Percentiles rank a stretch among this genome's conserved stretches.
Evolutionary conservation across 1,284 basidiomycete species (phyloP).

Genomic region (Ustilago cynodontis): DNA sequence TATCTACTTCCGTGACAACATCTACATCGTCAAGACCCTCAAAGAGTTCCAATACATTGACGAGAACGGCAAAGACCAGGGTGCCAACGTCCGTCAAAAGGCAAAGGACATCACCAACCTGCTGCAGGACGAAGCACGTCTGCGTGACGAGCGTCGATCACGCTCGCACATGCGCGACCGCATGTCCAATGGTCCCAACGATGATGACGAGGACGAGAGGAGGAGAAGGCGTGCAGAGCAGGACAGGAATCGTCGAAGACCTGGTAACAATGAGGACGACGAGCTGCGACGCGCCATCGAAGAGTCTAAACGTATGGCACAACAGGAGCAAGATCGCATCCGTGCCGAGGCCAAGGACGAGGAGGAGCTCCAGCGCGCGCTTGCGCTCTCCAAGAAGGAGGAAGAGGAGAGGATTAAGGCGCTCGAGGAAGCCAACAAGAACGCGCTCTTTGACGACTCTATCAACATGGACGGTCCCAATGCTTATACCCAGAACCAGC

Average conservation of each 20-base stretch:
- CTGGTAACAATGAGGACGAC: slow-evolving; percentile 71
- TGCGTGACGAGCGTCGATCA: slow-evolving; percentile 85
- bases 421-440: slow-evolving; percentile 81
- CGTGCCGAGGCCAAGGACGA: slow-evolving; percentile 73
- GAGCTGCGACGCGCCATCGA: slow-evolving; percentile 74
- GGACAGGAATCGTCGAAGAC: slow-evolving; percentile 39
- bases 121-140: slow-evolving; percentile 86
- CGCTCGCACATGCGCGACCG: slow-evolving; percentile 94
- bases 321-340: slow-evolving; percentile 64
- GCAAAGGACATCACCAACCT: slow-evolving; percentile 99
- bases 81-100: slow-evolving; percentile 96
- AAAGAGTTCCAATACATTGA: slow-evolving; percentile 99
- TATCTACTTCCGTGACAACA: slow-evolving; percentile 95
- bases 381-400: slow-evolving; percentile 88
- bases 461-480: slow-evolving; percentile 64
- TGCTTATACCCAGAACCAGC: slow-evolving; percentile 62
- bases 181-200: slow-evolving; percentile 75
- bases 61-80: slow-evolving; percentile 95
- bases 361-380: slow-evolving; percentile 81
- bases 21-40: slow-evolving; percentile 98
- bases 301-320: slow-evolving; percentile 71
- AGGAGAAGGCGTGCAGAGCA: slow-evolving; percentile 46
- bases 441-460: slow-evolving; percentile 82
- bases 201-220: slow-evolving; percentile 77
- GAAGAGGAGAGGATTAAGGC: slow-evolving; percentile 69